phyloP scores from a whole-genome alignment of 2,329 filamentous ascomycete species.

The Acephala macrosclerotiorum region DNA sequence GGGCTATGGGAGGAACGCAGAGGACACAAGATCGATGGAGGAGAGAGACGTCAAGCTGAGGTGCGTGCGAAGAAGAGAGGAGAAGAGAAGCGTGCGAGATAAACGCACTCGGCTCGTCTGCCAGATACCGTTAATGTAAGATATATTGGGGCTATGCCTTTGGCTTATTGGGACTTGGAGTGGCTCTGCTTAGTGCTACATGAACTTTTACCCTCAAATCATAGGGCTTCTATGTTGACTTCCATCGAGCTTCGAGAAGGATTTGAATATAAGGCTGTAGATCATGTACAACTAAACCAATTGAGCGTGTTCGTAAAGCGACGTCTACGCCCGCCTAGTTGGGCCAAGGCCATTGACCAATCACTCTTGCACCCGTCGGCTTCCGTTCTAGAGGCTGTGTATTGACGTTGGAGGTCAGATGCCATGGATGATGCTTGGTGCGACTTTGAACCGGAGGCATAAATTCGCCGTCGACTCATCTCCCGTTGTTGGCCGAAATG shows the following conservation, averaged over 20 bases:
- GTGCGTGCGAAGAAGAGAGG: constrained; percentile 87
- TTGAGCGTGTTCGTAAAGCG: background rate
- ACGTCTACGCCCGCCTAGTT: background rate
- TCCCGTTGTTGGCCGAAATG: constrained; percentile 26
- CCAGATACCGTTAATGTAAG: constrained; percentile 35
- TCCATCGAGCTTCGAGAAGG: constrained; percentile 23
- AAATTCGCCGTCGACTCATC: constrained; percentile 10
- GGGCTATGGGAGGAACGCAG: constrained; percentile 92
- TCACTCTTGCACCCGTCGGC: background rate
- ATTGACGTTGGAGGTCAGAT: constrained; percentile 17
- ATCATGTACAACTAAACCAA: constrained; percentile 19
- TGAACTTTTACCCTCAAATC: constrained; percentile 2
- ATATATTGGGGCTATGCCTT: constrained; percentile 37
- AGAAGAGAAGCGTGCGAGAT: constrained; percentile 61
- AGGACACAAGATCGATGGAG: constrained; percentile 93
- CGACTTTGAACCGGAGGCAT: constrained; percentile 15
- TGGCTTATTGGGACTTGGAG: constrained; percentile 17
- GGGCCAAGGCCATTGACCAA: background rate
- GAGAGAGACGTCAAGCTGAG: constrained; percentile 88
- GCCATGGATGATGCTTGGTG: constrained; percentile 7
- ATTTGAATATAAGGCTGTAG: constrained; percentile 24
- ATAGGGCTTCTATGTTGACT: constrained; percentile 11
- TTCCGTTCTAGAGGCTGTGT: background rate
- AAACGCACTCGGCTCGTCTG: constrained; percentile 42
- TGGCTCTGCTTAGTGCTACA: constrained; percentile 15